phyloP scores from a whole-genome alignment of 176 grass and related monocot species.

The Carex cristatella region DNA sequence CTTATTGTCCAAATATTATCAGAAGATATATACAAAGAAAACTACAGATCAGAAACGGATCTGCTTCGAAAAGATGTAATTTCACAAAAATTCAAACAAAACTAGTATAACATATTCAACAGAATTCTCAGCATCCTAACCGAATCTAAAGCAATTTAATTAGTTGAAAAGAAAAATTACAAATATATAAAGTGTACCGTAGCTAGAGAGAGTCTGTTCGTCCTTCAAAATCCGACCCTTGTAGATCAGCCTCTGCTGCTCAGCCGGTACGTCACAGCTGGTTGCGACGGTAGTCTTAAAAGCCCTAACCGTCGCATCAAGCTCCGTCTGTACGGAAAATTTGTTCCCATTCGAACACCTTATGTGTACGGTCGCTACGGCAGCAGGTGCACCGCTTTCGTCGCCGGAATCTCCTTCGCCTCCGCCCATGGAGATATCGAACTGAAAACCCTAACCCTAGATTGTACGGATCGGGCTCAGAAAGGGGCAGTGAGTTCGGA shows the following conservation, averaged over 20 bases:
- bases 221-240: slow-evolving; percentile 92
- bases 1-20: background rate
- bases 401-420: slow-evolving; percentile 28
- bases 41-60: background rate
- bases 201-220: slow-evolving; percentile 88
- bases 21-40: background rate
- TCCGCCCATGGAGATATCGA: slow-evolving; percentile 33
- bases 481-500: slow-evolving; percentile 16
- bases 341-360: slow-evolving; percentile 73
- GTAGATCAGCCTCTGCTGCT: slow-evolving; percentile 97
- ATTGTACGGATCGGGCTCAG: slow-evolving; percentile 32
- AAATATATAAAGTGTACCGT: slow-evolving; percentile 38
- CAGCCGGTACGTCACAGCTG: slow-evolving; percentile 68
- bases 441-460: slow-evolving; percentile 22
- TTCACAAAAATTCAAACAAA: background rate
- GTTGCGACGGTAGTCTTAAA: slow-evolving; percentile 65
- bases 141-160: background rate
- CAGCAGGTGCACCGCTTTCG: slow-evolving; percentile 13
- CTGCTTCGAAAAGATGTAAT: background rate
- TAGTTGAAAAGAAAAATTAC: background rate
- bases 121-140: background rate
- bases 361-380: slow-evolving; percentile 51
- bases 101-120: background rate
- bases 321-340: slow-evolving; percentile 56
- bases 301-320: slow-evolving; percentile 43